Base-by-base conservation (phyloP, 2,329 filamentous ascomycete species). In the Fusarium palustre region DNA sequence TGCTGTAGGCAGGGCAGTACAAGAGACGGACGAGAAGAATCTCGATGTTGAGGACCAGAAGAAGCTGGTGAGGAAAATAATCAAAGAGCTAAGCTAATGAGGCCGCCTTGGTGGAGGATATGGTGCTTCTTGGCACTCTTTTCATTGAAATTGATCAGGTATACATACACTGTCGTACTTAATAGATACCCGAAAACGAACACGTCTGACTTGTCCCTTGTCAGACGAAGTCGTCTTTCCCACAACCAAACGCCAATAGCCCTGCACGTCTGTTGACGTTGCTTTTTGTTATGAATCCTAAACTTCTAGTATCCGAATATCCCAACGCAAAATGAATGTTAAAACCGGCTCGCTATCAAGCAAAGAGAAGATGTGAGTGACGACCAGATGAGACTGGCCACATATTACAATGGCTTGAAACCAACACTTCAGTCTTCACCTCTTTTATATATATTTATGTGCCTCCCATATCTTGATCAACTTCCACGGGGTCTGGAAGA, bases 1-100 rank as follows among this genome's bases (percentile, higher is more conserved):
- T 66, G 86, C 89, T 1, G 92, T 98, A 58, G 95, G 94, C 2
- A 88, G 88, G 71, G 92, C 93, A 43, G 82, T 99, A 48, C 86
- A 87, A 74, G 88, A 92, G 76, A 91, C 91, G n/a, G 94, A 98
- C 77, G 86, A 91, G 75, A 85, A 86, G 55, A 82, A 82, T 4
- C 80, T 93, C 68, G 85, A 82, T 5, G 81, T 89, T 33, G 89
- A 91, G 49, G 87, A 86, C 65, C 92, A 95, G 81, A 89, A 84
- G 80, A 92, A 90, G 77, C 76, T 92, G 62, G 91, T 92, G 18
- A 88, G 86, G 75, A 89, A 85, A 78, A 78, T 91, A 68, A 79
- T 92, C 77, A 91, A 86, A 80, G 85, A 87, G 60, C 76, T 86
- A 76, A 84, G 81, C 69, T 86, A 79, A 82, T 60, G 13, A 57